These are phyloP conservation scores for Camelina neglecta DNA, from an alignment of 345 rosid genomes.

Conservation along the genomic window DNA sequence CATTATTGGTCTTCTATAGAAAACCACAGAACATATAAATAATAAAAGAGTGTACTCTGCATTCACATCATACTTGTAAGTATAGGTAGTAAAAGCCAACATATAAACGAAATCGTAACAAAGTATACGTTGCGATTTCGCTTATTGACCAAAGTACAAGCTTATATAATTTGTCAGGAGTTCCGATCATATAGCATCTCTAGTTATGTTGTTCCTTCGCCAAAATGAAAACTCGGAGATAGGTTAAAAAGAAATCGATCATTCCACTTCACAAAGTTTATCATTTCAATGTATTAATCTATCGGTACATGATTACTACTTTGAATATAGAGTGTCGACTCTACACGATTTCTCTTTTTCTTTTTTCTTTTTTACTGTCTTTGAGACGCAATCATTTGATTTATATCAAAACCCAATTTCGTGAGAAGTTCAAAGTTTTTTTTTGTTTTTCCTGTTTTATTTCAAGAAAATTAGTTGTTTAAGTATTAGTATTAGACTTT, in stretches of 20 bases:
- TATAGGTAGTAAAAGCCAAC: not conserved
- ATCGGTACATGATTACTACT: constrained; percentile 18
- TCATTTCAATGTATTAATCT: constrained; percentile 3
- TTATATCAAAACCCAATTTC: constrained; percentile 1
- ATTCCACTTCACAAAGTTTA: not conserved
- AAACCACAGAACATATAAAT: constrained; percentile 12
- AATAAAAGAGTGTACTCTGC: not conserved
- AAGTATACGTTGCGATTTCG: no score
- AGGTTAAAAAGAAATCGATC: not conserved
- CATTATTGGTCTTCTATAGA: constrained; percentile 21
- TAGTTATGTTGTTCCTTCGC: not conserved
- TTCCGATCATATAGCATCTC: no score
- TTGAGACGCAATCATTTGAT: constrained; percentile 7
- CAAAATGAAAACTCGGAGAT: not conserved
- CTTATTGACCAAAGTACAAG: no score
- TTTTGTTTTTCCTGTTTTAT: not conserved
- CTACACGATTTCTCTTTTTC: constrained; percentile 27
- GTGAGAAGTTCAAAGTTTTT: constrained; percentile 8
- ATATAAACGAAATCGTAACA: not conserved
- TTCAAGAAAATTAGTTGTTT: constrained; percentile 18
- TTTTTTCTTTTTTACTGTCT: not conserved
- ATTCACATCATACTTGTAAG: constrained; percentile 7
- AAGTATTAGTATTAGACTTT: constrained; percentile 5
- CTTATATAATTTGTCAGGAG: no score
- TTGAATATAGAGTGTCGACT: constrained; percentile 19